These are phyloP conservation scores for Aspergillus sp. DNA, from an alignment of 2,329 filamentous ascomycete genomes.

Conservation along the genomic window DNA sequence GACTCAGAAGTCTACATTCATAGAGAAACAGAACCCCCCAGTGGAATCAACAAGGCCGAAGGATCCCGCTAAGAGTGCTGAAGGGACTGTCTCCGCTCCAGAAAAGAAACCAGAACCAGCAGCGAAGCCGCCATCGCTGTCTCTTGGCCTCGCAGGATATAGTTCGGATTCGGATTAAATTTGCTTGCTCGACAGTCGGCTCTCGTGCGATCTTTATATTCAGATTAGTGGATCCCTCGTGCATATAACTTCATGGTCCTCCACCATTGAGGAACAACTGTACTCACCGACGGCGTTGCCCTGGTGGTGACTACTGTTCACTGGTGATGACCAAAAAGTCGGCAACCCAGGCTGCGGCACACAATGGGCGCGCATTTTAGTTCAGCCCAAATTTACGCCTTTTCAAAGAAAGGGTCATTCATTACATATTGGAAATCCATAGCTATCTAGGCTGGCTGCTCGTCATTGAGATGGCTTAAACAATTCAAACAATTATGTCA, in stretches of 20 bases:
- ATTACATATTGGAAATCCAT: not conserved
- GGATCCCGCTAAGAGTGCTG: not conserved
- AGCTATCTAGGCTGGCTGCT: not conserved
- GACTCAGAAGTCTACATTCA: not conserved
- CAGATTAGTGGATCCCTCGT: not conserved
- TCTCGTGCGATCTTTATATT: not conserved
- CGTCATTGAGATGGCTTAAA: not conserved
- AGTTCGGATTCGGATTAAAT: slow-evolving; percentile 42
- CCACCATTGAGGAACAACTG: too few relatives aligned
- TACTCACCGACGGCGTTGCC: too few relatives aligned
- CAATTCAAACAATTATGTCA: not conserved
- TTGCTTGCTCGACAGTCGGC: not conserved
- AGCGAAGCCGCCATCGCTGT: slow-evolving; percentile 23
- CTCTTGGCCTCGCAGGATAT: slow-evolving; percentile 39
- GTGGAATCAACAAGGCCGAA: not conserved
- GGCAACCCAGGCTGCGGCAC: not conserved
- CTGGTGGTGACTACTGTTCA: too few relatives aligned
- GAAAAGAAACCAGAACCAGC: slow-evolving; percentile 9
- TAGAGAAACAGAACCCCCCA: not conserved
- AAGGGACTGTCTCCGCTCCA: not conserved
- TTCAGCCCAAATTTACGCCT: not conserved
- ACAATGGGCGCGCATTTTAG: not conserved
- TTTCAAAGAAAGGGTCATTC: not conserved
- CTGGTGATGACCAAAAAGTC: too few relatives aligned
- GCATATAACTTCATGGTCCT: too few relatives aligned